phyloP scores from a whole-genome alignment of 106 monocot species.

The Allium cepa region DNA sequence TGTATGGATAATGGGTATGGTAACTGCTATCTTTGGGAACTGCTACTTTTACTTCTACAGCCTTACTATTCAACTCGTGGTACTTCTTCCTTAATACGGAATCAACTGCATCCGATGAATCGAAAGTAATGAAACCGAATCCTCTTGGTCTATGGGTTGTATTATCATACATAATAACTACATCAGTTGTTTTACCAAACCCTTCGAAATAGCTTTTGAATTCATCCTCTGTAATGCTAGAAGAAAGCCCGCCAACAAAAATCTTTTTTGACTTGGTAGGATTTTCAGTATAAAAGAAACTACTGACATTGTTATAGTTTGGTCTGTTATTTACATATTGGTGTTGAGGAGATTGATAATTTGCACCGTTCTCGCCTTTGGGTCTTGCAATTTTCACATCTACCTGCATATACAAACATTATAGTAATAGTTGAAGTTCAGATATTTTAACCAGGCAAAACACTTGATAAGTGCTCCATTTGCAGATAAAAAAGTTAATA shows the following conservation, averaged over 20 bases:
- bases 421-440: neutral
- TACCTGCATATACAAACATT: conserved; percentile 20
- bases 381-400: conserved; percentile 56
- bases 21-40: conserved; percentile 42
- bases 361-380: conserved; percentile 15
- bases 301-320: conserved; percentile 10
- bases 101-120: conserved; percentile 53
- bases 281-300: neutral
- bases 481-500: neutral
- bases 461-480: too few relatives aligned
- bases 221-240: conserved; percentile 30
- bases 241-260: conserved; percentile 68
- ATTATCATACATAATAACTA: conserved; percentile 56
- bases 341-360: conserved; percentile 9
- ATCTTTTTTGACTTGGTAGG: conserved; percentile 38
- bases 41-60: conserved; percentile 84
- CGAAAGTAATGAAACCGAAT: conserved; percentile 74
- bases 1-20: conserved; percentile 6
- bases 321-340: conserved; percentile 9
- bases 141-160: conserved; percentile 44
- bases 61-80: conserved; percentile 56
- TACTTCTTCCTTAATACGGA: conserved; percentile 33
- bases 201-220: conserved; percentile 47
- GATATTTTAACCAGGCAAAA: too few relatives aligned
- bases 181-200: conserved; percentile 47